A percentile compares a stretch with the other conserved stretches of the same genome.
Evolutionary conservation across 805 yeast species (phyloP).

Genomic region (Yamadazyma phyllophila): DNA sequence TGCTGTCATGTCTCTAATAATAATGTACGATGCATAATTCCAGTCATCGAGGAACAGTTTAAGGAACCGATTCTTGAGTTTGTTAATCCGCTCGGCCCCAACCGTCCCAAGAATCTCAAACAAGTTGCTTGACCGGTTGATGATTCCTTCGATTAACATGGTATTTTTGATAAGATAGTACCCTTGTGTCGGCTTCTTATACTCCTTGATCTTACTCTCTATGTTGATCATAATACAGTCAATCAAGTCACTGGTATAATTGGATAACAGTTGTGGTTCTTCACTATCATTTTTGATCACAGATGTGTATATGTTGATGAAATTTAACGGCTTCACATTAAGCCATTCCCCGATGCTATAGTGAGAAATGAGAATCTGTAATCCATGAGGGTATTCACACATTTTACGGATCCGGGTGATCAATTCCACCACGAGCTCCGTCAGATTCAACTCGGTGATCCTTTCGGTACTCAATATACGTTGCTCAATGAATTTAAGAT

Average conservation of each 20-base stretch:
- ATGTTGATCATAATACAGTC: conserved; percentile 68
- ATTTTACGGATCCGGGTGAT: conserved; percentile 66
- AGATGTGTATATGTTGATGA: conserved; percentile 45
- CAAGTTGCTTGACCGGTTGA: conserved; percentile 55
- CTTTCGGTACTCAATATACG: conserved; percentile 45
- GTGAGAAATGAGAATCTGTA: conserved; percentile 46
- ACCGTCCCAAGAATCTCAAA: conserved; percentile 52
- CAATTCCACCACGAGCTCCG: conserved; percentile 70
- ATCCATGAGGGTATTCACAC: conserved; percentile 58
- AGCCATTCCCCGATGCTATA: conserved; percentile 69
- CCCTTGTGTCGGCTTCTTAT: conserved; percentile 56
- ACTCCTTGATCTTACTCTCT: conserved; percentile 55
- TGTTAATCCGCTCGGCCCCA: conserved; percentile 63
- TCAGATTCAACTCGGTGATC: conserved; percentile 64
- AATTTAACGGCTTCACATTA: conserved; percentile 54
- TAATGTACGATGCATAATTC: conserved; percentile 72
- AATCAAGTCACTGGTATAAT: conserved; percentile 72
- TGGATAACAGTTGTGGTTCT: conserved; percentile 53
- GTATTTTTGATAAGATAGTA: conserved; percentile 68
- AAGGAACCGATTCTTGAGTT: conserved; percentile 69
- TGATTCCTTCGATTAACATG: conserved; percentile 69
- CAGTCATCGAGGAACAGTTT: conserved; percentile 73
- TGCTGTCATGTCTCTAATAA: conserved; percentile 75
- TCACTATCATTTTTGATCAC: conserved; percentile 42
- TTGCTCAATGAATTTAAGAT: conserved; percentile 53